Evolutionary conservation across 192 early-diverging fungal species (phyloP).

Genomic region (Obelidium mucronatum): DNA sequence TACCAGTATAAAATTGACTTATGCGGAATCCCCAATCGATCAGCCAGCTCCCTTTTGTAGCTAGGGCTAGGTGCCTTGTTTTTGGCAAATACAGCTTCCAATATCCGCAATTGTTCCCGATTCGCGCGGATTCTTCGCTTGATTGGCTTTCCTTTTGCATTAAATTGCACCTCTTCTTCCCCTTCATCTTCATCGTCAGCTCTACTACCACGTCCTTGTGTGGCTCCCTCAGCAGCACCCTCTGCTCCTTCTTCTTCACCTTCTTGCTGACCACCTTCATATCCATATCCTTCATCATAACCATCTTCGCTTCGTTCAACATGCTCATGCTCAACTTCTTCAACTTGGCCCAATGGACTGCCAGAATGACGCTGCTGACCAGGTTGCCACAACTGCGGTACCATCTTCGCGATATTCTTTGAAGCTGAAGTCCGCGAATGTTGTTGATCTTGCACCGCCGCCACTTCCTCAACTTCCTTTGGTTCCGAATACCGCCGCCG

Average conservation of each 20-base stretch:
- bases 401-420: background rate
- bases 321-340: background rate
- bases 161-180: background rate
- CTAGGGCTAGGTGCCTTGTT: constrained; percentile 13
- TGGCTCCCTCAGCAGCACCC: background rate
- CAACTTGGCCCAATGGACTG: background rate
- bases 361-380: background rate
- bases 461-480: background rate
- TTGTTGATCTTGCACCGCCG: background rate
- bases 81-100: constrained; percentile 30
- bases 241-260: background rate
- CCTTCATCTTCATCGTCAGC: background rate
- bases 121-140: constrained; percentile 30
- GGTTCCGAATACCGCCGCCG: background rate
- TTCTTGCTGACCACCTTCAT: background rate
- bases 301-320: background rate
- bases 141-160: constrained; percentile 28
- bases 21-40: constrained; percentile 25
- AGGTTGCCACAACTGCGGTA: background rate
- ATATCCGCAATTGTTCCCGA: constrained; percentile 25
- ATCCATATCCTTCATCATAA: background rate
- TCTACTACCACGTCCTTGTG: background rate
- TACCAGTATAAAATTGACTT: constrained; percentile 34
- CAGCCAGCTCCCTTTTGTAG: constrained; percentile 26
- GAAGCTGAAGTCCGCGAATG: background rate